phyloP scores from a whole-genome alignment of 208 protist species.

The Naegleria fowleri region DNA sequence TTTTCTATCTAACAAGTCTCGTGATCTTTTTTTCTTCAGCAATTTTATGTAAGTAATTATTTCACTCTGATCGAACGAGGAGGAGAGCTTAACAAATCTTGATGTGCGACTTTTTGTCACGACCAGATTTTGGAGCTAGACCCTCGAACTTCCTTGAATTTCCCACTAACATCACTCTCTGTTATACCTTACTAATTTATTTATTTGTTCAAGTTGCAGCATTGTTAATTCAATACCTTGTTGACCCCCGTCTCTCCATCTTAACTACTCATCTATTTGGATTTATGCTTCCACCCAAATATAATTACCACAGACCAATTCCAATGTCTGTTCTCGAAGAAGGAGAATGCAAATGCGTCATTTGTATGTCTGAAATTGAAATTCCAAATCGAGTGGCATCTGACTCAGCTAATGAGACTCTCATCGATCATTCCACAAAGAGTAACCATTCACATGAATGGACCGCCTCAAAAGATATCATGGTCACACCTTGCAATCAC shows the following conservation, averaged over 20 bases:
- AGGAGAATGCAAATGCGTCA: conserved; percentile 9
- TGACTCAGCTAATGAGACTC: not conserved
- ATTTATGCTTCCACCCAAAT: conserved; percentile 49
- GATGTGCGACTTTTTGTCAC: too few relatives aligned
- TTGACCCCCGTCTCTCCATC: not conserved
- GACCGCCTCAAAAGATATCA: conserved; percentile 15
- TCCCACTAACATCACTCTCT: not conserved
- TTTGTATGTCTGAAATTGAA: conserved; percentile 10
- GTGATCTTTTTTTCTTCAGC: not conserved
- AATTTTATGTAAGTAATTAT: not conserved
- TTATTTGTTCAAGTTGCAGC: not conserved
- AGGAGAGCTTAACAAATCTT: too few relatives aligned
- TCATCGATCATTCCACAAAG: not conserved
- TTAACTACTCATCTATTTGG: not conserved
- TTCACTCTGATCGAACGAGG: too few relatives aligned
- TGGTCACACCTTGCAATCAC: conserved; percentile 57
- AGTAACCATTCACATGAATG: not conserved
- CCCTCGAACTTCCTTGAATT: not conserved
- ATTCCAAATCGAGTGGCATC: not conserved
- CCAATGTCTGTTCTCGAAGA: not conserved
- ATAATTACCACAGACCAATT: conserved; percentile 48
- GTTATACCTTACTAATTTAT: not conserved
- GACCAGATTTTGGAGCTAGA: not conserved
- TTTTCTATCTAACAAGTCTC: not conserved
- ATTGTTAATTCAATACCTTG: not conserved